These are phyloP conservation scores for Amphicarpaea edgeworthii DNA, from an alignment of 306 rosid species.

Conservation along the genomic window DNA sequence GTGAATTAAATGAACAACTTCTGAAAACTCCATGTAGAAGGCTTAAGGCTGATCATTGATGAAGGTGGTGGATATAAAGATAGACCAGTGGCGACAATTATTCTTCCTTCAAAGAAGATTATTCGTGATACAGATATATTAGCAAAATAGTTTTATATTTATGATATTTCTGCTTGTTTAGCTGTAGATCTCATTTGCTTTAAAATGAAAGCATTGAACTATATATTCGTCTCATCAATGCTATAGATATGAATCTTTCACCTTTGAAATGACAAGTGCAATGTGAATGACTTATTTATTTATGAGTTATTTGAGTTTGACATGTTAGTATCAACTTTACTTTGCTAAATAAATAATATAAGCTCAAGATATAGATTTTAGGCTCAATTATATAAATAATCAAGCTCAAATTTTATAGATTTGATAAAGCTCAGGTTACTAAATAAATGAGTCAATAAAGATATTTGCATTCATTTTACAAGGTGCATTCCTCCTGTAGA, in stretches of 20 bases:
- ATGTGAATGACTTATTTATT: background rate
- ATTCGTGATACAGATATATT: slow-evolving; percentile 69
- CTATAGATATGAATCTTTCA: slow-evolving; percentile 4
- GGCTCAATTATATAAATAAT: background rate
- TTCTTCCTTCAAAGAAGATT: slow-evolving; percentile 79
- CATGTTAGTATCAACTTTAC: slow-evolving; percentile 1
- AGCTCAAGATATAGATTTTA: background rate
- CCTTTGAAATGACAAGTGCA: background rate
- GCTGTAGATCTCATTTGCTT: slow-evolving; percentile 29
- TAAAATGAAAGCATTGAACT: slow-evolving; percentile 13
- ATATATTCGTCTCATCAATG: background rate
- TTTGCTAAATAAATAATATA: background rate
- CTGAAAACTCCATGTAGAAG: slow-evolving; percentile 69
- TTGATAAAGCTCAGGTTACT: background rate
- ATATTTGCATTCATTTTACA: background rate
- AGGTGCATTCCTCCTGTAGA: slow-evolving; percentile 41
- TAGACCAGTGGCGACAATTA: slow-evolving; percentile 78
- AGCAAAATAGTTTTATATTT: slow-evolving; percentile 50
- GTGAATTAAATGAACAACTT: slow-evolving; percentile 32
- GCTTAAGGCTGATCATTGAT: slow-evolving; percentile 78
- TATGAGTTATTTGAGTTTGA: background rate
- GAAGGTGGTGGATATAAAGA: slow-evolving; percentile 75
- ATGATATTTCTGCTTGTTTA: slow-evolving; percentile 8
- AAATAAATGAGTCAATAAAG: background rate
- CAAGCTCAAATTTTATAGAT: background rate